Evolutionary conservation across 148 eudicot genomes (phyloP), one percentile per base, ranked within the genome.

Genomic region (Fagopyrum homotropicum): DNA sequence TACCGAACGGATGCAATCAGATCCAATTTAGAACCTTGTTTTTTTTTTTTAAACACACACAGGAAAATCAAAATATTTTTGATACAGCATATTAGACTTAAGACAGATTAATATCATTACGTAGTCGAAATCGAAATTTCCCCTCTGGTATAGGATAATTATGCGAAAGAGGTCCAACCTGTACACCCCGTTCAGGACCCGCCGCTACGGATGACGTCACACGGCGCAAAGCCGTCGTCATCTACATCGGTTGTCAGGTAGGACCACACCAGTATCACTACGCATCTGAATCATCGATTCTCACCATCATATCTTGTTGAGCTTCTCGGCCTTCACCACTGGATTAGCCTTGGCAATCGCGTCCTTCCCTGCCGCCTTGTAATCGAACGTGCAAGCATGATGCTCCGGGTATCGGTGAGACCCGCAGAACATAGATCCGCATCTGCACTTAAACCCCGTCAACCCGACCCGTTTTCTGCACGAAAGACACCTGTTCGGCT

Each of bases 391-490:
- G 66, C 92, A 90, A 4, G 83, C 80, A 16, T 89, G 91, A 59
- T 84, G 83, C 84, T 89, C 93, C 4, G 93, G 83, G 79, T 89
- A 90, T 26, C 96, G 85, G 61, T 90, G 92, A 4, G 80, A 59
- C 40, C 86, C 86, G 79, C 96, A 90, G 82, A 84, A 90, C 29
- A 84, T 59, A 40, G 79, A 77, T 11, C 89, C 92, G 63, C 96
- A 90, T n/a, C 90, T 79, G 77, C 96, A 90, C 44, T 73, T 81
- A 72, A 90, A 90, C 30, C 92, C 92, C 1, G 96, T 88, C 69
- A 90, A 76, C n/a, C 96, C 92, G 4, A 90, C 90, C 68, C 88
- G 80, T 64, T 88, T 90, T 77, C 81, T 81, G 84, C 96, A 90
- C 52, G 83, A 59, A 72, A 73, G 71, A 77, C 96, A 90, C 17